These are phyloP conservation scores for Tephrocybe sp. DNA, from an alignment of 768 basidiomycete species.

Conservation along the genomic window DNA sequence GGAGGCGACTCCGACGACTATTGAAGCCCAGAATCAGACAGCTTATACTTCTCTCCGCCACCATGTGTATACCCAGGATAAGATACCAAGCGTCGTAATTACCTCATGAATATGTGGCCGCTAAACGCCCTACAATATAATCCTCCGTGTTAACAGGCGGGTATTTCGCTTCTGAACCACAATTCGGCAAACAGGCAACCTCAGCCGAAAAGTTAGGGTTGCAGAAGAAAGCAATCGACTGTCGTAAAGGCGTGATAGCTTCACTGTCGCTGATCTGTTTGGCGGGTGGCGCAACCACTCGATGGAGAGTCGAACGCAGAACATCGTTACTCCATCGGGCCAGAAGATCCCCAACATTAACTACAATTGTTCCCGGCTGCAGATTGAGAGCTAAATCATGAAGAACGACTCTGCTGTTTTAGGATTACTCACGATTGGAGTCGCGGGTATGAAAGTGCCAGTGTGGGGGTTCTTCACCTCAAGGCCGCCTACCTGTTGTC, in stretches of 20 bases:
- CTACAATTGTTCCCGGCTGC: slow-evolving; percentile 78
- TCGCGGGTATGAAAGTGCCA: slow-evolving; percentile 66
- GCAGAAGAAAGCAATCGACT: slow-evolving; percentile 88
- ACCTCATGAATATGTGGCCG: slow-evolving; percentile 52
- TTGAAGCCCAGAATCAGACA: neutral
- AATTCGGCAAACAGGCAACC: slow-evolving; percentile 72
- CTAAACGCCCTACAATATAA: slow-evolving; percentile 73
- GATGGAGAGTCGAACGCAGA: slow-evolving; percentile 77
- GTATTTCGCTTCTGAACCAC: slow-evolving; percentile 61
- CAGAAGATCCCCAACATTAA: slow-evolving; percentile 81
- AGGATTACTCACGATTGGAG: slow-evolving; percentile 63
- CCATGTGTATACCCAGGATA: neutral
- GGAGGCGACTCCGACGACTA: slow-evolving; percentile 5
- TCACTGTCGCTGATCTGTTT: slow-evolving; percentile 48
- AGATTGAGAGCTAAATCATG: neutral
- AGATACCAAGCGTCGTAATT: neutral
- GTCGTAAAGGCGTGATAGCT: slow-evolving; percentile 61
- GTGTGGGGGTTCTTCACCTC: slow-evolving; percentile 84
- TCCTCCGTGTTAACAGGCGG: slow-evolving; percentile 69
- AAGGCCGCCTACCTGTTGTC: slow-evolving; percentile 66
- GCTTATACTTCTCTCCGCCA: neutral
- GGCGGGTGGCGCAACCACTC: slow-evolving; percentile 73
- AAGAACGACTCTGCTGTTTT: neutral
- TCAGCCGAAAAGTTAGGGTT: slow-evolving; percentile 72
- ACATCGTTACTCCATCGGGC: slow-evolving; percentile 84